phyloP scores from a whole-genome alignment of 768 basidiomycete species.

The Russula ochroleuca region DNA sequence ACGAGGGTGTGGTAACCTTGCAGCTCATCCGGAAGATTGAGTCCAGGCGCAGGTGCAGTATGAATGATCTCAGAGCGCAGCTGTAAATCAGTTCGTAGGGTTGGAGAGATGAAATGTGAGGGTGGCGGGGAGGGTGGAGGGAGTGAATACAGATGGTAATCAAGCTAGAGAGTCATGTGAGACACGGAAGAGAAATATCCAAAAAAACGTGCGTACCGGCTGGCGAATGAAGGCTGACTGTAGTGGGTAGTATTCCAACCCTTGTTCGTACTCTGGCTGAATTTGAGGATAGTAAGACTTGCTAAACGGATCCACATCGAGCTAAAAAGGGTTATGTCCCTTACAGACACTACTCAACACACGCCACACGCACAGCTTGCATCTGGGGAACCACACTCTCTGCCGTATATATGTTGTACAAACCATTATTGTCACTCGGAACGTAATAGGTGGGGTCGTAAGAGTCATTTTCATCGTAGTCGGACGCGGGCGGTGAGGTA shows the following conservation, averaged over 20 bases:
- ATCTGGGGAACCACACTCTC: slow-evolving; percentile 35
- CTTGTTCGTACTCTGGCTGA: slow-evolving; percentile 36
- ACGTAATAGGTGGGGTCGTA: slow-evolving; percentile 33
- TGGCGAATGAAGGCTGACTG: slow-evolving; percentile 56
- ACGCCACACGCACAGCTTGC: slow-evolving; percentile 33
- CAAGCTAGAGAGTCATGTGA: slow-evolving; percentile 49
- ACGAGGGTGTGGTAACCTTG: slow-evolving; percentile 88
- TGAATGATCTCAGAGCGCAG: slow-evolving; percentile 44
- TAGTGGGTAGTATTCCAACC: slow-evolving; percentile 40
- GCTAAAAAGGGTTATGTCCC: slow-evolving; percentile 25
- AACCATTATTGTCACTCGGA: slow-evolving; percentile 28
- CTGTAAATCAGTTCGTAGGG: slow-evolving; percentile 56
- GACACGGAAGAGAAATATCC: not conserved
- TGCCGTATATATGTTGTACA: slow-evolving; percentile 28
- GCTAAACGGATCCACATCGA: slow-evolving; percentile 28
- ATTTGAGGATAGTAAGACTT: slow-evolving; percentile 32
- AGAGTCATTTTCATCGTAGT: slow-evolving; percentile 33
- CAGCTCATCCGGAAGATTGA: slow-evolving; percentile 76
- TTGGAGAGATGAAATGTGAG: slow-evolving; percentile 83
- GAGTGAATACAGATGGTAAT: slow-evolving; percentile 89
- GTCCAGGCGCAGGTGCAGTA: slow-evolving; percentile 40
- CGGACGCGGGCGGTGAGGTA: slow-evolving; percentile 26
- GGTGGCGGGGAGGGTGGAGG: slow-evolving; percentile 54
- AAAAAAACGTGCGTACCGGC: slow-evolving; percentile 48
- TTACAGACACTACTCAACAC: slow-evolving; percentile 24